phyloP scores from a whole-genome alignment of 768 basidiomycete genomes.

The Lepiota brunneoincarnata region DNA sequence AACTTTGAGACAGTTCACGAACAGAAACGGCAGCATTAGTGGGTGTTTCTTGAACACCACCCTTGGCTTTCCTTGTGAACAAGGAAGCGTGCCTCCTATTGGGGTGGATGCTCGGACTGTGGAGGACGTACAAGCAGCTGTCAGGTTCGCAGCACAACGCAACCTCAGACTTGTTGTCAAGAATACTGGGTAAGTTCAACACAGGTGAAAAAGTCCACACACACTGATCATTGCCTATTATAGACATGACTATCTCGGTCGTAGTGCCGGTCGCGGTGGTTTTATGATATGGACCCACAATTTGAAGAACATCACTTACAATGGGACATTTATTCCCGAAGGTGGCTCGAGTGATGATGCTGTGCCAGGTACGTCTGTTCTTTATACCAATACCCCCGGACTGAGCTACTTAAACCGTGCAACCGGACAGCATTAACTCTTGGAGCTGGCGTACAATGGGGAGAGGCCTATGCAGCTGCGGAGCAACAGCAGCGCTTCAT shows the following conservation, averaged over 20 bases:
- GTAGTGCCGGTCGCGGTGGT: slow-evolving; percentile 37
- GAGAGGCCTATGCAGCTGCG: slow-evolving; percentile 37
- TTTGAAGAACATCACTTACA: slow-evolving; percentile 31
- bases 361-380: slow-evolving; percentile 16
- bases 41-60: slow-evolving; percentile 49
- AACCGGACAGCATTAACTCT: slow-evolving; percentile 24
- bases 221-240: too few species aligned
- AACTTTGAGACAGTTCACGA: slow-evolving; percentile 7
- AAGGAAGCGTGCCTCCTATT: slow-evolving; percentile 40
- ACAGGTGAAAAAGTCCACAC: neutral
- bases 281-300: slow-evolving; percentile 40
- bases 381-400: neutral
- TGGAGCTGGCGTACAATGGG: slow-evolving; percentile 46
- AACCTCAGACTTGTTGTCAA: slow-evolving; percentile 37
- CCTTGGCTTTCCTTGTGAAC: slow-evolving; percentile 36
- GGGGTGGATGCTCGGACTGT: slow-evolving; percentile 38
- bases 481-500: slow-evolving; percentile 36
- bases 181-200: slow-evolving; percentile 22
- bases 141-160: slow-evolving; percentile 32
- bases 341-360: slow-evolving; percentile 22
- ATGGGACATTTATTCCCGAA: slow-evolving; percentile 25
- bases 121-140: slow-evolving; percentile 36
- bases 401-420: neutral
- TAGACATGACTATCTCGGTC: slow-evolving; percentile 42
- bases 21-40: slow-evolving; percentile 42